Conservation (phyloP, 129 eudicot genomes). For the Lactuca saligna region DNA sequence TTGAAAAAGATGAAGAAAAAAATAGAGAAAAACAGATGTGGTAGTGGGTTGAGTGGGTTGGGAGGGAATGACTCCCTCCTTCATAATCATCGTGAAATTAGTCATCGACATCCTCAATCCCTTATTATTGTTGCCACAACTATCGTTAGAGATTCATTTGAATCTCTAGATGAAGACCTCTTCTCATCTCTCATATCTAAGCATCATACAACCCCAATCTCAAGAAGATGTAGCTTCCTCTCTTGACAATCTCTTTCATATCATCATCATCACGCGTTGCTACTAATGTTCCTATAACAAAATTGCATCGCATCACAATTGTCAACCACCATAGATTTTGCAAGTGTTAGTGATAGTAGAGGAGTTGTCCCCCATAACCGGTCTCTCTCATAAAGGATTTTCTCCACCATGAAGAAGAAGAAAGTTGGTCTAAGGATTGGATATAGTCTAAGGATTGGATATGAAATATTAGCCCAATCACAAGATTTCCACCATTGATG, state of each 20-base stretch:
- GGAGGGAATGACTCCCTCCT: too few relatives aligned
- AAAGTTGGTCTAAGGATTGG: conserved; percentile 64
- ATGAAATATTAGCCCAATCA: conserved; percentile 25
- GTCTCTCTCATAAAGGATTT: conserved; percentile 34
- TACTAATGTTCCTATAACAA: conserved; percentile 10
- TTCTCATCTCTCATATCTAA: conserved; percentile 56
- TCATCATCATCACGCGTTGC: conserved; percentile 29
- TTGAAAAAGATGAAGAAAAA: too few relatives aligned
- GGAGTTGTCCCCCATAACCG: conserved; percentile 9
- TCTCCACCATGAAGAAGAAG: conserved; percentile 58
- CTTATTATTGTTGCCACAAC: conserved; percentile 18
- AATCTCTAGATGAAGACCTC: conserved; percentile 62
- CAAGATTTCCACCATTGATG: conserved; percentile 20
- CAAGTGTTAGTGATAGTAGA: neutral
- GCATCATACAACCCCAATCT: conserved; percentile 41
- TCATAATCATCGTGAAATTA: conserved; percentile 23
- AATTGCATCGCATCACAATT: conserved; percentile 17
- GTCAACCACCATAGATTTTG: conserved; percentile 2
- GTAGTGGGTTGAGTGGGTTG: too few relatives aligned
- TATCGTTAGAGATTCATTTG: conserved; percentile 26
- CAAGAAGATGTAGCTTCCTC: conserved; percentile 23
- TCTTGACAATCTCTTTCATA: conserved; percentile 28
- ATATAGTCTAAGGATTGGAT: conserved; percentile 24
- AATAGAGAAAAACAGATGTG: too few relatives aligned
- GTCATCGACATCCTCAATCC: conserved; percentile 21